These are phyloP conservation scores for Rhizopogon vulgaris DNA, from an alignment of 768 basidiomycete species.

Conservation along the genomic window DNA sequence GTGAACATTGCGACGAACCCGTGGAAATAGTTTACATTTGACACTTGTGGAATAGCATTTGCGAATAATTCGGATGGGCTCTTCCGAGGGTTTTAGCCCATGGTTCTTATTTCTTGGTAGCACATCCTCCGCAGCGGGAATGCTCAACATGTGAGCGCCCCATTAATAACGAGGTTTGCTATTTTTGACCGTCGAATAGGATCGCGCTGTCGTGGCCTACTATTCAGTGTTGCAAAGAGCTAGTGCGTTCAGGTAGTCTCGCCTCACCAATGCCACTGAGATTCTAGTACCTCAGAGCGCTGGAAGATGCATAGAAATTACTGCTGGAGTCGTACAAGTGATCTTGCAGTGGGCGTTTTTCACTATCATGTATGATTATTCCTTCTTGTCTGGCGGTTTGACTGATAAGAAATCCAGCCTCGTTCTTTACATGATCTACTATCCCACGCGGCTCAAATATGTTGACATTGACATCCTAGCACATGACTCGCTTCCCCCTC, in stretches of 20 bases:
- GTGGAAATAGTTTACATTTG: background rate
- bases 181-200: slow-evolving; percentile 33
- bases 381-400: background rate
- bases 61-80: slow-evolving; percentile 70
- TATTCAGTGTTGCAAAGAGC: slow-evolving; percentile 70
- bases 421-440: slow-evolving; percentile 88
- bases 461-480: slow-evolving; percentile 35
- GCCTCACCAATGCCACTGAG: background rate
- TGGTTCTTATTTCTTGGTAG: slow-evolving; percentile 88
- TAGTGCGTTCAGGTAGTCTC: slow-evolving; percentile 44
- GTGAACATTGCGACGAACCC: background rate
- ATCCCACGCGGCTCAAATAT: slow-evolving; percentile 80
- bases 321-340: slow-evolving; percentile 81
- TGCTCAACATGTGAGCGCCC: slow-evolving; percentile 72
- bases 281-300: slow-evolving; percentile 38
- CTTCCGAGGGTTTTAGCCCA: slow-evolving; percentile 88
- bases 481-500: slow-evolving; percentile 35
- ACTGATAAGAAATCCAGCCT: slow-evolving; percentile 43
- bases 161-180: background rate
- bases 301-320: slow-evolving; percentile 70
- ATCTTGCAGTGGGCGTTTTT: slow-evolving; percentile 81
- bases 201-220: slow-evolving; percentile 80
- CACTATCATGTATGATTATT: slow-evolving; percentile 66
- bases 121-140: slow-evolving; percentile 72
- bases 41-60: slow-evolving; percentile 44